phyloP scores from a whole-genome alignment of 2,329 filamentous ascomycete genomes.

The Colletotrichum liaoningense region DNA sequence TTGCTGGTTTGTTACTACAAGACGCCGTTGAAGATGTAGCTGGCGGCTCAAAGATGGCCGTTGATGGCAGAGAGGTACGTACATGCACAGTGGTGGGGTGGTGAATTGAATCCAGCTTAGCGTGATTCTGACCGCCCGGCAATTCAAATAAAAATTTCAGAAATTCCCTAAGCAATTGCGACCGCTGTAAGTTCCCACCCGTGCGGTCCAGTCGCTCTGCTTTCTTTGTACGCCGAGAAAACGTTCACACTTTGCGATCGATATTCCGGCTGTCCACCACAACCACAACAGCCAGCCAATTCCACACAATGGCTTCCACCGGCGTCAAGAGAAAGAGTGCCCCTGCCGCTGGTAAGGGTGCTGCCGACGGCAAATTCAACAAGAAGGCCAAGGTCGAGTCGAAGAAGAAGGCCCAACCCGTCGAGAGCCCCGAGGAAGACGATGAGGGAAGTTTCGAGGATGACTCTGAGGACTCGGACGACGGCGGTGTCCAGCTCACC shows the following conservation, averaged over 20 bases:
- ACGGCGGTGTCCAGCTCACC: conserved; percentile 62
- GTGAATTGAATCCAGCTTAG: conserved; percentile 30
- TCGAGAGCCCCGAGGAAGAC: conserved; percentile 42
- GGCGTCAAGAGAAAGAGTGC: conserved; percentile 66
- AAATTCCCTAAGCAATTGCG: conserved; percentile 20
- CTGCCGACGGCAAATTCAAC: conserved; percentile 49
- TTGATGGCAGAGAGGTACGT: conserved; percentile 25
- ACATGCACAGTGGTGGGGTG: conserved; percentile 35
- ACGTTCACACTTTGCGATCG: conserved; percentile 15
- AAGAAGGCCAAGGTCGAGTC: conserved; percentile 63
- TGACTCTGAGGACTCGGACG: conserved; percentile 62
- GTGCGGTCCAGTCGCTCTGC: background rate
- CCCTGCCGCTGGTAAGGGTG: conserved; percentile 53
- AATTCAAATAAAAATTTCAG: conserved; percentile 43
- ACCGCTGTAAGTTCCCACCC: conserved; percentile 15
- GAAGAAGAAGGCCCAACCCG: conserved; percentile 47
- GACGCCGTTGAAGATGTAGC: background rate
- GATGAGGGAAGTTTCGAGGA: conserved; percentile 42
- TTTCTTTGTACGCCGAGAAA: conserved; percentile 11
- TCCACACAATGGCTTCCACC: conserved; percentile 60
- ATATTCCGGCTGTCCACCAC: conserved; percentile 11
- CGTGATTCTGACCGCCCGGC: conserved; percentile 48
- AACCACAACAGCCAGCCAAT: conserved; percentile 8
- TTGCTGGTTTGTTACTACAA: background rate
- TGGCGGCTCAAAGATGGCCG: background rate